Evolutionary conservation across 2,329 filamentous ascomycete genomes (phyloP), one percentile per base, ranked within the genome.

Genomic region (Zalaria obscura): DNA sequence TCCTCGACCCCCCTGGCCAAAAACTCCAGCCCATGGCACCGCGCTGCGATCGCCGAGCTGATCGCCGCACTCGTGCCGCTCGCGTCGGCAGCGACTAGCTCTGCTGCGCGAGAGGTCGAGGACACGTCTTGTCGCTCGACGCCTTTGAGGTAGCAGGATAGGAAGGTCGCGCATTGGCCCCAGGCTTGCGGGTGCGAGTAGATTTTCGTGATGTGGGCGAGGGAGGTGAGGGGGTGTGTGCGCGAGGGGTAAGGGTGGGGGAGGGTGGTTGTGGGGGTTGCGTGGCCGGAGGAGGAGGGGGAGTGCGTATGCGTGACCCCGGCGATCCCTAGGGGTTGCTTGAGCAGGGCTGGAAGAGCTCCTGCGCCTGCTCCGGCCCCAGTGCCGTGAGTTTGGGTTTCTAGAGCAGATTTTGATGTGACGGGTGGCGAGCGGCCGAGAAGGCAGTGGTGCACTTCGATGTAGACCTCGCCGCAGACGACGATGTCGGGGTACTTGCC

Each of bases 101-200:
- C 78, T 1, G 88, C 89, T 0, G 85, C 91, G 48, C 78, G 79
- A 51, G 82, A 88, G 4, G 91, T 98, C 27, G 83, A 91, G 46
- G 78, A 82, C 35, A 85, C 80, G 56, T 96, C 88, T 45, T 89
- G 75, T 40, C 79, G 73, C 64, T 93, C 85, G n/a, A 80, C 70
- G 36, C 75, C 75, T 50, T 78, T 78, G 47, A 94, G 73, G 52
- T 83, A 68, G 27, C 69, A 66, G 5, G 71, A 68, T 26, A 95
- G 72, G 61, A 94, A 94, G 5, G 57, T 61, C 36, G 78, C 78
- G 62, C 88, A 95, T 64, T 98, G 91, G 26, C 87, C 87, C 69
- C 91, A 94, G 27, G 87, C 91, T 63, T 98, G 91, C 6, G 89
- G 88, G 62, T 98, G 91, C 25, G 85, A 91, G 66, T 94, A 93